Base-by-base conservation (phyloP, 2,329 filamentous ascomycete species). In the Bipolaris cookei region DNA sequence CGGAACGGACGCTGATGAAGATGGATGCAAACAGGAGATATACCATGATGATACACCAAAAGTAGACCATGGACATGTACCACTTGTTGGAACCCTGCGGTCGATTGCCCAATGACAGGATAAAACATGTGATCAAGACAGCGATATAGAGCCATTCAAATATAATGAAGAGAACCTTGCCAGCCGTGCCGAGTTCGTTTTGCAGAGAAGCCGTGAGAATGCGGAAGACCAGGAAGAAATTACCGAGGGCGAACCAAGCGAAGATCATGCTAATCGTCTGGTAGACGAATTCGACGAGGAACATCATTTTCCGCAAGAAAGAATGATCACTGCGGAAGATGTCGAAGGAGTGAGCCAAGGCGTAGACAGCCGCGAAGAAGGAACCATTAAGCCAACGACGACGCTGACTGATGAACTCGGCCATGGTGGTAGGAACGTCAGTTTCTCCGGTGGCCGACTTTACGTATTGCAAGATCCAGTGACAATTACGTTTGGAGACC, bases 171-270 rank as follows among this genome's bases (percentile, higher is more conserved):
- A 99, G 82, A 56, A 97, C 87, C 37, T 86, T 86, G 51, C 95
- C 95, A 8, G 86, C 86, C 4, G 84, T 88, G 46, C 92, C 91
- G 1, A 97, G 84, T 23, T 97, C 83, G 23, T 85, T 83, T 43
- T 91, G 90, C 64, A 99, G 82, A 70, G 93, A 97, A 10, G 88
- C 89, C 1, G 94, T 98, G 63, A 99, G 82, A 74, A 99, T 98
- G 77, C 93, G 93, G 82, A 99, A 99, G 67, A 99, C 94, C 72
- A 99, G 81, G 85, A 98, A 99, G 84, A 99, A 99, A 80, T 99
- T 99, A 73, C 95, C 87, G 72, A 98, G 95, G 69, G 90, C 92
- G 74, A 99, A 98, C 95, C 95, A 99, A 51, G 95, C 93, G 76
- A 98, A 99, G 72, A 99, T 85, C 91, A 98, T 97, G 83, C 91